Percentiles rank a stretch among this genome's conserved stretches.
phyloP scores from a whole-genome alignment of 345 rosid genomes.

The Gossypium ekmanianum region DNA sequence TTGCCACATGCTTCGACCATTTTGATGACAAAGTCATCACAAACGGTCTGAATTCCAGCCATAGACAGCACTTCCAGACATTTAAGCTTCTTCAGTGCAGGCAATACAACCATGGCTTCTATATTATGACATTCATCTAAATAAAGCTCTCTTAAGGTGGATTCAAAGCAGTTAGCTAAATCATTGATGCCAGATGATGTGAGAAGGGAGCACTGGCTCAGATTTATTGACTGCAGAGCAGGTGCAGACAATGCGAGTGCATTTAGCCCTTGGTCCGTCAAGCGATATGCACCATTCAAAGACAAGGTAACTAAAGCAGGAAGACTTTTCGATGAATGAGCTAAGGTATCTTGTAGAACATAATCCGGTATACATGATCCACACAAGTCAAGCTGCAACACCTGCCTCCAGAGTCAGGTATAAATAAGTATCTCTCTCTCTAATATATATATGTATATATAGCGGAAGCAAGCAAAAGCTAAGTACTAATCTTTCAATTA shows the following conservation, averaged over 20 bases:
- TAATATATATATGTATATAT: too few species aligned
- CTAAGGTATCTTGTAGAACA: constrained; percentile 25
- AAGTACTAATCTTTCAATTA: not conserved
- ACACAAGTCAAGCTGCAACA: constrained; percentile 43
- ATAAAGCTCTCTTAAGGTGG: constrained; percentile 42
- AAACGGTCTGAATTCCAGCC: constrained; percentile 31
- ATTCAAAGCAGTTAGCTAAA: constrained; percentile 24
- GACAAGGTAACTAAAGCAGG: constrained; percentile 35
- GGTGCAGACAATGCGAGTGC: constrained; percentile 31
- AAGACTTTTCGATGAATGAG: constrained; percentile 22
- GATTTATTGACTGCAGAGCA: constrained; percentile 41
- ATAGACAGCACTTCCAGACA: constrained; percentile 40
- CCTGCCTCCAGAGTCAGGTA: constrained; percentile 25
- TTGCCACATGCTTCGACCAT: constrained; percentile 25
- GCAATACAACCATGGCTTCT: constrained; percentile 25
- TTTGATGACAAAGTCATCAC: constrained; percentile 25
- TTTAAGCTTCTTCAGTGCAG: constrained; percentile 28
- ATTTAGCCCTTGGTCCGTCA: constrained; percentile 37
- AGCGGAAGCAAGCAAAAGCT: not conserved
- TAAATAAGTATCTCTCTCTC: not conserved
- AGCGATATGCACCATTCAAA: constrained; percentile 41
- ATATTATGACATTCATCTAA: constrained; percentile 45
- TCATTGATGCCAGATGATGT: constrained; percentile 28
- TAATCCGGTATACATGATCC: constrained; percentile 37
- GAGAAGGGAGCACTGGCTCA: constrained; percentile 42